Evolutionary conservation across 257 asterid genomes (phyloP), one percentile per base, ranked within the genome.

Genomic region (Verbena officinalis): DNA sequence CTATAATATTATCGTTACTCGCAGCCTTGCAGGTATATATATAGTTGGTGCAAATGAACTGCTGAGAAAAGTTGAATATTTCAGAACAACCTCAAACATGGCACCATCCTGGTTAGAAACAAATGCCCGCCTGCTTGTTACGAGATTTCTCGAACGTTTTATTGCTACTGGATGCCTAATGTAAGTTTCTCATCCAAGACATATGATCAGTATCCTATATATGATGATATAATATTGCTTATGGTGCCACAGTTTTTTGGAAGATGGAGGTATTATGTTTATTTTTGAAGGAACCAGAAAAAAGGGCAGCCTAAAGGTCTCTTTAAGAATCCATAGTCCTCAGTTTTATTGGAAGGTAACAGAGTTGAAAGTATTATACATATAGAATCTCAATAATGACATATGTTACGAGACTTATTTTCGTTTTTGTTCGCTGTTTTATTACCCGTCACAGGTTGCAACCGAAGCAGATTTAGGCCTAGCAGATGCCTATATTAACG

Each of bases 331-430:
- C 62, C 97, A 90, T 55, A 74, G 64, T 69, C 91, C 97, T 9
- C 88, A 84, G 60, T 90, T 93, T 68, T 93, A 93, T 69, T 89
- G 95, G 93, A 85, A 85, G 98, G 96, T 85, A 67, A 17, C 31
- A 14, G 23, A 36, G 9, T 36, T 3, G 10, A 14, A 5, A 53
- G 21, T 17, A 62, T 22, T 24, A 46, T 46, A 42, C n/a, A 2
- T 5, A 2, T 5, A 5, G 33, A 27, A 2, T 45, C 38, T 7
- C 24, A 15, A 20, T 12, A 42, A 16, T 43, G 49, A 15, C 15
- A 4, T 12, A 1, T 2, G 2, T 54, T 45, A 9, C n/a, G 3
- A n/a, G n/a, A n/a, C n/a, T n/a, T n/a, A n/a, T n/a, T n/a, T n/a
- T 9, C 22, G 2, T 3, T 12, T 15, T 4, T 53, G 22, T 61